A percentile compares a stretch with the other conserved stretches of the same genome.
Conservation (phyloP, 768 basidiomycete species). For the Tricholomella constricta region DNA sequence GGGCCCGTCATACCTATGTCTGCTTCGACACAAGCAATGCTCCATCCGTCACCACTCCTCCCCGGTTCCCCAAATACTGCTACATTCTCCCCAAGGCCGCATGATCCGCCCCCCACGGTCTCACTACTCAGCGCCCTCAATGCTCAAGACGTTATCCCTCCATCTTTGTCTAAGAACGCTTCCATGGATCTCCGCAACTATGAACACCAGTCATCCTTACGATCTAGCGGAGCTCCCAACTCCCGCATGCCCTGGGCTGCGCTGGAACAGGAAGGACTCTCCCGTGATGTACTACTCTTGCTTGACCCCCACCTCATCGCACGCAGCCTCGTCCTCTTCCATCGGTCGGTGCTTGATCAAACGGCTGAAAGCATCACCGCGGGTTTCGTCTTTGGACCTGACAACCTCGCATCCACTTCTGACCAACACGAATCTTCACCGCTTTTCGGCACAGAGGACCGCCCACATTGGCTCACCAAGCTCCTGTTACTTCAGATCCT, state of each 20-base stretch:
- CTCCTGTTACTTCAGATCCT: constrained; percentile 71
- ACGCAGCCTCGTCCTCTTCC: constrained; percentile 62
- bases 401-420: constrained; percentile 14
- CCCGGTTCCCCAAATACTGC: constrained; percentile 47
- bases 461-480: constrained; percentile 82
- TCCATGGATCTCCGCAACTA: constrained; percentile 24
- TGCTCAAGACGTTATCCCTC: constrained; percentile 12
- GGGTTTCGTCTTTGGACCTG: constrained; percentile 40
- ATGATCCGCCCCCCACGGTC: constrained; percentile 37
- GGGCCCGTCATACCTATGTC: constrained; percentile 40
- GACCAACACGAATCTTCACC: constrained; percentile 23
- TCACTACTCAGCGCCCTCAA: constrained; percentile 50
- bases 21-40: constrained; percentile 55
- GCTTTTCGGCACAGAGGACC: constrained; percentile 69
- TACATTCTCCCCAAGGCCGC: constrained; percentile 58
- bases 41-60: constrained; percentile 47
- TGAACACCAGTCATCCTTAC: constrained; percentile 29
- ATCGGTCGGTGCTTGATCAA: constrained; percentile 52
- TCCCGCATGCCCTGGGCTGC: constrained; percentile 47
- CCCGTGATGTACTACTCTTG: constrained; percentile 61
- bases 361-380: constrained; percentile 56
- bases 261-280: constrained; percentile 66
- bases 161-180: constrained; percentile 26
- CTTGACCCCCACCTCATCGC: constrained; percentile 67
- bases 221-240: constrained; percentile 16